phyloP scores from a whole-genome alignment of 2,329 filamentous ascomycete species.

The Bipolaris oryzae region DNA sequence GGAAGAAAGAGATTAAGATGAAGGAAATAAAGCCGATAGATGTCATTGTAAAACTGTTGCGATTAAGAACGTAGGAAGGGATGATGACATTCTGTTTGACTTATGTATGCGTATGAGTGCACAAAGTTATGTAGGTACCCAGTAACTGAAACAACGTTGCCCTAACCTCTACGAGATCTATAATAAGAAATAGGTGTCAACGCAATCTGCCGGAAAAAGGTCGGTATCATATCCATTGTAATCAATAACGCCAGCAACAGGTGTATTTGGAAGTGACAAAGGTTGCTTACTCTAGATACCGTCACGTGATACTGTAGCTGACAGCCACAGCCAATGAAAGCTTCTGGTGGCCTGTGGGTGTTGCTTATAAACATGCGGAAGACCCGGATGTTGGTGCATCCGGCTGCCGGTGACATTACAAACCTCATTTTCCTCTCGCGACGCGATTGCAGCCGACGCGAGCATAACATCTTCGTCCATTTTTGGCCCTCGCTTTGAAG shows the following conservation, averaged over 20 bases:
- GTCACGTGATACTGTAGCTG: neutral
- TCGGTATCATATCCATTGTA: neutral
- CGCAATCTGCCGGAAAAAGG: too few relatives aligned
- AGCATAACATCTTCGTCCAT: neutral
- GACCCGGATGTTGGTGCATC: constrained; percentile 1
- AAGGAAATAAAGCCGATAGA: neutral
- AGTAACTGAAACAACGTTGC: too few relatives aligned
- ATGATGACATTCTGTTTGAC: neutral
- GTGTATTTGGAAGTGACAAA: neutral
- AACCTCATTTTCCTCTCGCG: constrained; percentile 2
- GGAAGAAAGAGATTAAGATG: neutral
- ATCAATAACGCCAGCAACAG: neutral
- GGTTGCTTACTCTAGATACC: neutral
- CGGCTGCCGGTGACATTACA: constrained; percentile 7
- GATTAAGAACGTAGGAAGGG: neutral
- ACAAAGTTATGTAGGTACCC: too few relatives aligned
- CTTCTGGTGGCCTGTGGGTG: neutral
- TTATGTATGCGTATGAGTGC: neutral
- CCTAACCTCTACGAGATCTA: neutral
- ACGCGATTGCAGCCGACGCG: neutral
- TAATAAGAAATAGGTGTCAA: neutral
- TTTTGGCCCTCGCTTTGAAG: neutral
- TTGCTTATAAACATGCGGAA: constrained; percentile 8
- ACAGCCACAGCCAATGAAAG: neutral
- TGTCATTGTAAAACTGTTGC: neutral